Conservation (phyloP, 306 rosid species). For the Pyrus pyrifolia region DNA sequence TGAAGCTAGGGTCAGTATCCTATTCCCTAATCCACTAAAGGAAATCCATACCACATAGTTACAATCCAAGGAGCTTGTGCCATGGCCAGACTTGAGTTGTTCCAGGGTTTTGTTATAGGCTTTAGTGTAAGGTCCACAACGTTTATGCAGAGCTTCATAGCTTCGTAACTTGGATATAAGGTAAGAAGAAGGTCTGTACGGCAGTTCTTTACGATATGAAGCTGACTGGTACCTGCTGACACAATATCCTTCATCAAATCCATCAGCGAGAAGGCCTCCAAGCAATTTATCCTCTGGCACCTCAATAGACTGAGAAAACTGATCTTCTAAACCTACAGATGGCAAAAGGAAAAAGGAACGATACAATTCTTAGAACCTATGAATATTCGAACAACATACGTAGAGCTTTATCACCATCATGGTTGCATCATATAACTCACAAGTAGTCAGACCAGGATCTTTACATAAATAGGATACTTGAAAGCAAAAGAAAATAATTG, state of each 20-base stretch:
- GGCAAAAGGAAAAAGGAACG: slow-evolving; percentile 3
- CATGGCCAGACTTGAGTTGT: slow-evolving; percentile 43
- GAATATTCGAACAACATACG: not conserved
- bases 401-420: not conserved
- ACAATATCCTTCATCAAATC: slow-evolving; percentile 55
- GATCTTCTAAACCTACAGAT: slow-evolving; percentile 27
- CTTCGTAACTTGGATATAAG: slow-evolving; percentile 49
- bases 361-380: not conserved
- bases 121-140: slow-evolving; percentile 60
- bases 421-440: not conserved
- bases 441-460: not conserved
- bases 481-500: too few species aligned
- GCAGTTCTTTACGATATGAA: slow-evolving; percentile 30
- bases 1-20: slow-evolving; percentile 57
- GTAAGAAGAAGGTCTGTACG: slow-evolving; percentile 46
- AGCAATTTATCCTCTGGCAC: slow-evolving; percentile 38
- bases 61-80: slow-evolving; percentile 28
- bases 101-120: slow-evolving; percentile 49
- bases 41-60: slow-evolving; percentile 66
- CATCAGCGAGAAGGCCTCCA: slow-evolving; percentile 47
- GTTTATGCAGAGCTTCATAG: slow-evolving; percentile 55
- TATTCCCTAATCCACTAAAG: slow-evolving; percentile 69
- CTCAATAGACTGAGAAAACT: slow-evolving; percentile 12
- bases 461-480: not conserved
- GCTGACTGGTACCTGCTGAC: slow-evolving; percentile 55